These are phyloP conservation scores for Rosa multiflora DNA, from an alignment of 306 rosid genomes.

Conservation along the genomic window DNA sequence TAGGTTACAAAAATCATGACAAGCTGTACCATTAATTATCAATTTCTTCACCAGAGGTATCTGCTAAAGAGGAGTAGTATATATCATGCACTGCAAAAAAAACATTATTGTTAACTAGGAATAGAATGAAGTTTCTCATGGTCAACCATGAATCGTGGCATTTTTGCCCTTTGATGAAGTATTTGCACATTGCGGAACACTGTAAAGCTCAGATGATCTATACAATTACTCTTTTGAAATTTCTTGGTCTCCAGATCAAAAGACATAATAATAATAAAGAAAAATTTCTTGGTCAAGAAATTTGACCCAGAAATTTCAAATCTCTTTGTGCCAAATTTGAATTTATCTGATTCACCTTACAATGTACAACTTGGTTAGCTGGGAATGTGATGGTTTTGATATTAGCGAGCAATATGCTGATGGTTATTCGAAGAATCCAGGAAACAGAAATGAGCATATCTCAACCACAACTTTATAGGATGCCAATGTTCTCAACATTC, in stretches of 20 bases:
- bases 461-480: background rate
- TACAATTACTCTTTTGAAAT: background rate
- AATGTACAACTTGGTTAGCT: background rate
- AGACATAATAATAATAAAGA: too few relatives aligned
- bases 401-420: background rate
- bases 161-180: background rate
- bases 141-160: background rate
- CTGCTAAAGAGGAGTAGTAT: background rate
- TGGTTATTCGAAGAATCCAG: background rate
- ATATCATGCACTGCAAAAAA: background rate
- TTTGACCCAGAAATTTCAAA: background rate
- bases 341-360: background rate
- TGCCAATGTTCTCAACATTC: background rate
- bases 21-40: background rate
- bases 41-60: slow-evolving; percentile 16
- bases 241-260: background rate
- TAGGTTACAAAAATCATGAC: slow-evolving; percentile 11
- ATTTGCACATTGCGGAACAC: background rate
- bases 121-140: background rate
- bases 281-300: too few relatives aligned
- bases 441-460: background rate
- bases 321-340: background rate
- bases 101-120: background rate
- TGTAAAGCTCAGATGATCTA: background rate
- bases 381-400: background rate